Conservation (phyloP, 2,329 filamentous ascomycete species). For the Cyanodermella asteris region DNA sequence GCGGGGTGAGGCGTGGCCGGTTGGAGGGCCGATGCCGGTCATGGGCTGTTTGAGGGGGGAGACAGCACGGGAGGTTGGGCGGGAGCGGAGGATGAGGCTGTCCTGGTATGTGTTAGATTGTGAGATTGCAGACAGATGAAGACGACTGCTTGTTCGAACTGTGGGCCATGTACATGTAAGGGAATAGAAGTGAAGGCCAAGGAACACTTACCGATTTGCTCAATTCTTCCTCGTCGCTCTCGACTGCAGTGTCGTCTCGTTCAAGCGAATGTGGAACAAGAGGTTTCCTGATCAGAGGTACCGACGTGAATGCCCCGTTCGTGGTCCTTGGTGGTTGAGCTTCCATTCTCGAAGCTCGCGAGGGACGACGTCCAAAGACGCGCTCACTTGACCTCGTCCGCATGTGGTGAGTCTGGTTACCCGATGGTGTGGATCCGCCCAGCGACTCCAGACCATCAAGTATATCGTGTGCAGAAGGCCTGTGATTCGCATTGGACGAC, state of each 20-base stretch:
- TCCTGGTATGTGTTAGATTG: constrained; percentile 5
- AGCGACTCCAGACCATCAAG: constrained; percentile 45
- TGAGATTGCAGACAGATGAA: not conserved
- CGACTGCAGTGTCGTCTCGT: constrained; percentile 1
- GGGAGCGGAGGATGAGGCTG: constrained; percentile 31
- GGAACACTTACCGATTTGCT: too few relatives aligned
- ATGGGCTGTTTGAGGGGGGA: constrained; percentile 27
- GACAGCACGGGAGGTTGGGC: too few relatives aligned
- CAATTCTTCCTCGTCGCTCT: constrained; percentile 16
- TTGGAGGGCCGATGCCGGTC: constrained; percentile 22
- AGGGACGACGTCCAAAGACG: constrained; percentile 19
- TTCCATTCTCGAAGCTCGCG: too few relatives aligned
- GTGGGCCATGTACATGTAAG: too few relatives aligned
- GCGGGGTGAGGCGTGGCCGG: constrained; percentile 5
- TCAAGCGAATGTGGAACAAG: constrained; percentile 8
- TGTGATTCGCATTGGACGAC: constrained; percentile 49
- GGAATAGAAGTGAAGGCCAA: too few relatives aligned
- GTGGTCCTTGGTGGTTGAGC: constrained; percentile 13
- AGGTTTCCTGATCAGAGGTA: constrained; percentile 10
- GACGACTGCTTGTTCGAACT: constrained; percentile 1
- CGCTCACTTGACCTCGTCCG: constrained; percentile 16
- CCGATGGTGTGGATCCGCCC: constrained; percentile 17
- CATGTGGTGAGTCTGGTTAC: constrained; percentile 13
- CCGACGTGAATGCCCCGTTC: constrained; percentile 14
- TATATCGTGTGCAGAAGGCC: constrained; percentile 74